Evolutionary conservation across 495 filamentous ascomycete species (phyloP), one percentile per base, ranked within the genome.

Genomic region (Oidiodendron maius): DNA sequence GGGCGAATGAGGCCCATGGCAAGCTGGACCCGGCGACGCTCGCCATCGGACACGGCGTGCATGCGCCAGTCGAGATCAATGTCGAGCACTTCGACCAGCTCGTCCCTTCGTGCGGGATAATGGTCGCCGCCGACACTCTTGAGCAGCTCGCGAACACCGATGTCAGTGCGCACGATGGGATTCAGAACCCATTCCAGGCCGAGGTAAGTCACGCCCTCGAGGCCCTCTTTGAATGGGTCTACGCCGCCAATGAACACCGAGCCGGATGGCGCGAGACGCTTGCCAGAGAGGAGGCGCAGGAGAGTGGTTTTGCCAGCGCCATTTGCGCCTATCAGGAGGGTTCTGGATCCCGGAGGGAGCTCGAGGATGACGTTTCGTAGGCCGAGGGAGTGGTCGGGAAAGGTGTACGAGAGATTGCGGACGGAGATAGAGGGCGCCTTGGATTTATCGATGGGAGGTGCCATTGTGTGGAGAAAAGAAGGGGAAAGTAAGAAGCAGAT

Each of bases 121-220:
- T 72, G 74, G 58, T 95, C 81, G 2, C 93, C 94, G 46, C 93
- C 93, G 2, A 98, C 86, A 11, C 83, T 89, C 26, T 76, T 66
- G 16, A 98, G 78, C 5, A 98, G 80, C 35, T 91, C 89, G 2
- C 76, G 77, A 2, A 98, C 90, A 34, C 86, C 88, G 51, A 98
- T 95, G 65, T 99, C 93, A 13, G 85, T 93, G 24, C 94, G 82
- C 28, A 97, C 94, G 57, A 96, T 94, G 26, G 82, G 84, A 70
- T 97, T 97, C n/a, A 97, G 80, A 11, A 97, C 94, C 94, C 94
- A 99, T 70, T 99, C 93, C 0, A 94, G 78, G 0, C 93, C 93
- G 4, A 99, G 83, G 64, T 99, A 99, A 40, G 90, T 96, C 21
- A 99, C 91, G 39, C 91, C 93, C 65, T 94, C 86, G 0, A 96